Evolutionary conservation across 2,329 filamentous ascomycete species (phyloP).

Genomic region (Neopestalotiopsis clavispora): DNA sequence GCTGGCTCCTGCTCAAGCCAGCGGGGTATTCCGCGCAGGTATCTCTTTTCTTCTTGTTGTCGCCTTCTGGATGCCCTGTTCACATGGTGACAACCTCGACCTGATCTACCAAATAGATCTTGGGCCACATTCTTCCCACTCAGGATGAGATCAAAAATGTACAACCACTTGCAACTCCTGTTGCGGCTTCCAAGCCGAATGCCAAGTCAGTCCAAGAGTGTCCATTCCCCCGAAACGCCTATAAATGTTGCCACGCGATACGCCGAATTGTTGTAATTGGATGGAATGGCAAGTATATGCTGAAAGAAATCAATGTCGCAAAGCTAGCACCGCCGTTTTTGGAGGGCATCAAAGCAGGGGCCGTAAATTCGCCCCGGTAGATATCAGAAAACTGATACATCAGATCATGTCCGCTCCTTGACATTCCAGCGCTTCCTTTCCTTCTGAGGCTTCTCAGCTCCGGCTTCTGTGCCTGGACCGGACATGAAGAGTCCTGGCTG

Average conservation of each 20-base stretch:
- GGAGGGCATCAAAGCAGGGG: not conserved
- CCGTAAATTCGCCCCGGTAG: not conserved
- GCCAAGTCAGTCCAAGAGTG: not conserved
- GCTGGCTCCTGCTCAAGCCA: slow-evolving; percentile 8
- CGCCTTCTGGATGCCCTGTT: not conserved
- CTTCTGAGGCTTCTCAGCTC: slow-evolving; percentile 44
- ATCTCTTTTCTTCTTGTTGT: not conserved
- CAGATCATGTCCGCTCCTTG: slow-evolving; percentile 44
- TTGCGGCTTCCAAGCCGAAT: not conserved
- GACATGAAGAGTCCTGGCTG: slow-evolving; percentile 45
- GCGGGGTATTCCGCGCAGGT: slow-evolving; percentile 4
- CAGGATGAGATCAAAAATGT: not conserved
- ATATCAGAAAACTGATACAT: slow-evolving; percentile 5
- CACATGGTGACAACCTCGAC: not conserved
- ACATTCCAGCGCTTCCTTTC: slow-evolving; percentile 55
- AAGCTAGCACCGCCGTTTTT: not conserved
- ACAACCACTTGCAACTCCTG: not conserved
- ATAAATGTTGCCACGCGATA: not conserved
- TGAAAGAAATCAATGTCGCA: slow-evolving; percentile 1
- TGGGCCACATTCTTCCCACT: not conserved
- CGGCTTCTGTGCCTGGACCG: slow-evolving; percentile 33
- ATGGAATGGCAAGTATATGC: not conserved
- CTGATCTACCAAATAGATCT: not conserved
- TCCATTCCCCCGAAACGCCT: not conserved
- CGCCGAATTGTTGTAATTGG: slow-evolving; percentile 3